Base-by-base conservation (phyloP, 805 yeast species). In the Ogataea dorogensis region DNA sequence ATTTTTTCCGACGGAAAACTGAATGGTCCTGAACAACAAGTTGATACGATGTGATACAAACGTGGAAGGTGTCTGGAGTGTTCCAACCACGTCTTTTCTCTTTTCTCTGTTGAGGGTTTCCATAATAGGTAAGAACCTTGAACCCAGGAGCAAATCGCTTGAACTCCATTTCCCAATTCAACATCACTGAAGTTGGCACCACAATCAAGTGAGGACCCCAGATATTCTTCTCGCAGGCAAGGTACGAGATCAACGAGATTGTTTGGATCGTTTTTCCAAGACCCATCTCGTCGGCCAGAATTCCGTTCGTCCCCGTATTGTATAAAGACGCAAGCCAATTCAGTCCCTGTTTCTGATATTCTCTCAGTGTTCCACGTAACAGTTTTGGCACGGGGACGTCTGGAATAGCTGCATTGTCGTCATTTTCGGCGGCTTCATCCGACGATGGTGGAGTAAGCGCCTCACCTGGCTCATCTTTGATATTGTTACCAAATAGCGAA, bases 111-210 rank as follows among this genome's bases (percentile, higher is more conserved):
- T 86, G 95, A 0, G 98, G 98, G 11, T 94, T 81, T 0, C 99
- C 99, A 53, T 91, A 93, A 59, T 93, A 93, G 0, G 98, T 93
- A 58, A 93, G 57, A 3, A 93, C 93, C 59, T 94, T 91, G 59
- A 93, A 84, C 0, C 98, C 99, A 0, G 99, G 99, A 1, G 97
- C 97, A 68, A 93, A 93, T 51, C 95, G 77, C 54, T 94, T 93
- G 64, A 93, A 89, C 56, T 93, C 99, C 97, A 94, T 91, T 59
- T 93, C 99, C 99, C 99, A 93, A 56, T 93, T 93, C 36, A 93
- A 75, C 80, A 93, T 80, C 6, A 93, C 99, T 11, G 96, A 86
- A 0, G 99, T 93, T 4, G 99, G 99, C 4, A 93, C 99, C 42
- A 93, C 81, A 63, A 93, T 89, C 36, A 93, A 67, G 66, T 93